A percentile compares a stretch with the other conserved stretches of the same genome.
Conservation (phyloP, 495 filamentous ascomycete species). For the Parmelia sp. region DNA sequence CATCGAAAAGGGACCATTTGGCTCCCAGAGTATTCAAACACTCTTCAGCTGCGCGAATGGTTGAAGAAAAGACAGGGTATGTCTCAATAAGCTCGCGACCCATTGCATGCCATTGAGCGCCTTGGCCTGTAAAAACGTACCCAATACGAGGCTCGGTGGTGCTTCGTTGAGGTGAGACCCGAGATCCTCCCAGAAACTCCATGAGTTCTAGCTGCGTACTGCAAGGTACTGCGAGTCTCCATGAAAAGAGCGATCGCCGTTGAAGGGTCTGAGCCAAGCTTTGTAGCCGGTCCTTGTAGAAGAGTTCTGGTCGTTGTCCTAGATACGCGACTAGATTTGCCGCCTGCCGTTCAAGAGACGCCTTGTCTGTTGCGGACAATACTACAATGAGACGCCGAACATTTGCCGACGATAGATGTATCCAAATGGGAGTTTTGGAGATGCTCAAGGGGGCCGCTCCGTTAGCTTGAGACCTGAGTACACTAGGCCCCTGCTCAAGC, state of each 20-base stretch:
- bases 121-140: constrained; percentile 22
- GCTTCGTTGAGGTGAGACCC: not conserved
- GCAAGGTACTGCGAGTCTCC: not conserved
- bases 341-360: too few relatives aligned
- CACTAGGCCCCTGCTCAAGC: too few relatives aligned
- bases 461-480: too few relatives aligned
- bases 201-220: not conserved
- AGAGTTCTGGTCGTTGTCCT: not conserved
- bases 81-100: not conserved
- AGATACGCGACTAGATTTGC: not conserved
- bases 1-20: not conserved
- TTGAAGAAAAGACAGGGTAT: not conserved
- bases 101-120: not conserved
- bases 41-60: not conserved
- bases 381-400: too few relatives aligned
- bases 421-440: too few relatives aligned
- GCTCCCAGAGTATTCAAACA: not conserved
- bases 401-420: too few relatives aligned
- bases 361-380: not conserved
- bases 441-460: too few relatives aligned
- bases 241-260: not conserved
- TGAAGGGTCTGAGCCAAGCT: not conserved
- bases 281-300: not conserved
- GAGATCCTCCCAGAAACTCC: not conserved
- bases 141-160: not conserved